Base-by-base conservation (phyloP, 2,329 filamentous ascomycete species). In the Ceratocystis ficicola region DNA sequence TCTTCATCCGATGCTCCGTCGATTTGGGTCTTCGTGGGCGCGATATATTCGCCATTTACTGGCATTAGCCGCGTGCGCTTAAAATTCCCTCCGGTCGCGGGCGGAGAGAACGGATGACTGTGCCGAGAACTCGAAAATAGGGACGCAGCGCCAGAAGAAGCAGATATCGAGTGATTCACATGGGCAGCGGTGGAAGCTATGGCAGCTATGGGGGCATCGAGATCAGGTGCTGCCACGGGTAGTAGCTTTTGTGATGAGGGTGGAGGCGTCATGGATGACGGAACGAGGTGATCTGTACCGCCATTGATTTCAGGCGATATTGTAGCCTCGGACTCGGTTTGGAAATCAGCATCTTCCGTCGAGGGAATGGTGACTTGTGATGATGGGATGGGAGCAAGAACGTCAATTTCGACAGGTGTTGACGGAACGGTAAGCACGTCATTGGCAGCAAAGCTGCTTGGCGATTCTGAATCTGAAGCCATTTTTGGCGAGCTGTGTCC, bases 211-310 rank as follows among this genome's bases (percentile, higher is more conserved):
- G 48, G 6, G 36, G 20, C 60, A 20, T 57, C 28, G 64, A 65
- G 65, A 28, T 63, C 60, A 30, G 66, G 63, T 44, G 44, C 25
- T 36, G 59, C 20, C 17, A 32, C 65, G 10, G 65, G 36, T n/a
- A 55, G 44, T 8, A 59, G 50, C 17, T 63, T 65, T 59, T 65
- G 64, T 6, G 80, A 83, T 0, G 81, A 83, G 0, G 81, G 81
- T 28, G 81, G 82, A 2, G 82, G 83, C 1, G 82, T 84, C 63
- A 83, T 73, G 28, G 82, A 84, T 1, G 82, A 84, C 3, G 81
- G 81, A 66, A 84, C 83, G 22, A 66, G 48, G 62, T 83, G 74
- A 30, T 76, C 75, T n/a, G 76, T 71, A 20, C 72, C 71, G 66
- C 83, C 79, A 71, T 78, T 80, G 67, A 73, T 67, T 68, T 83